These are phyloP conservation scores for Xylaria nigripes DNA, from an alignment of 495 filamentous ascomycete genomes.

Conservation along the genomic window DNA sequence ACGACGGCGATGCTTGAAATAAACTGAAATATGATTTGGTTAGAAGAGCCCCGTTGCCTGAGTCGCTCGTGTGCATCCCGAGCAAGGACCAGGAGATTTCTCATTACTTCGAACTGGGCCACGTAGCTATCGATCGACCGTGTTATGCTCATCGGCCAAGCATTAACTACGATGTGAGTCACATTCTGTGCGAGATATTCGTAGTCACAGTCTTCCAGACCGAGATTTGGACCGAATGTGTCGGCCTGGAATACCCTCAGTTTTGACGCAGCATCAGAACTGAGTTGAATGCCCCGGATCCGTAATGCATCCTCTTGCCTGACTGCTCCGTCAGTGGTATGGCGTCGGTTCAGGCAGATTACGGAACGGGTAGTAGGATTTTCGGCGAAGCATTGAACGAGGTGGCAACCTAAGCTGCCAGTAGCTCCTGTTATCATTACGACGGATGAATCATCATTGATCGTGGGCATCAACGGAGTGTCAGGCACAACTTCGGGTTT, in stretches of 20 bases:
- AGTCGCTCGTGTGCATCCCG: no score
- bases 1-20: conserved; percentile 44
- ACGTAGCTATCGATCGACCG: conserved; percentile 39
- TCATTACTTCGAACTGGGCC: conserved; percentile 41
- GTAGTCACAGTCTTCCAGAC: conserved; percentile 36
- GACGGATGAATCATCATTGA: conserved; percentile 17
- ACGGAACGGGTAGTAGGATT: conserved; percentile 28
- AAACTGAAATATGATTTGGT: conserved; percentile 35
- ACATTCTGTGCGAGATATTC: conserved; percentile 28
- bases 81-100: conserved; percentile 41
- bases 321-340: neutral
- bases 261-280: conserved; percentile 22
- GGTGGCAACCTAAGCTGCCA: conserved; percentile 36
- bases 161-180: conserved; percentile 52
- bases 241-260: conserved; percentile 40
- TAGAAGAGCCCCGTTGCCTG: no score
- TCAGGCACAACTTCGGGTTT: neutral
- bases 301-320: neutral
- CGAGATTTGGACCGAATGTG: conserved; percentile 34
- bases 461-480: conserved; percentile 4
- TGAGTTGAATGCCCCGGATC: conserved; percentile 25
- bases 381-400: conserved; percentile 31
- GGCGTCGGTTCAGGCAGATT: conserved; percentile 40
- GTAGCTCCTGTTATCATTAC: conserved; percentile 46
- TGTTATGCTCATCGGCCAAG: conserved; percentile 48